Conservation (phyloP, 2,329 filamentous ascomycete species). For the Ascosphaera apis region DNA sequence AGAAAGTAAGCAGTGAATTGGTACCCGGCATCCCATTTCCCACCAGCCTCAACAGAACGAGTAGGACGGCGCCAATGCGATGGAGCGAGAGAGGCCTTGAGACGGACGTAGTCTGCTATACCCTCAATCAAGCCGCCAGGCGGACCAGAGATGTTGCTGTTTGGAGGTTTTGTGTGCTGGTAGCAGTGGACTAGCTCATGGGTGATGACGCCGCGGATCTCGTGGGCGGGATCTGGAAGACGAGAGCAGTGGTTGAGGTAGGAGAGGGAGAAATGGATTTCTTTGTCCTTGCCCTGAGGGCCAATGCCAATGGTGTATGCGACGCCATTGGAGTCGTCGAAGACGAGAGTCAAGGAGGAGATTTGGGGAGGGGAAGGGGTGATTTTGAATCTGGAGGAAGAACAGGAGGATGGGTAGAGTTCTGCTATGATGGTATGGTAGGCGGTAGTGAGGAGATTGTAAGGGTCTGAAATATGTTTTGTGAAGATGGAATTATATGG, state of each 20-base stretch:
- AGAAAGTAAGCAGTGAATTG: slow-evolving; percentile 82
- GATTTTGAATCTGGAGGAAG: slow-evolving; percentile 7
- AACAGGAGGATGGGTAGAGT: slow-evolving; percentile 35
- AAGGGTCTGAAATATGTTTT: slow-evolving; percentile 35
- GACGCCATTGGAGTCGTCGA: slow-evolving; percentile 60
- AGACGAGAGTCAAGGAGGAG: slow-evolving; percentile 62
- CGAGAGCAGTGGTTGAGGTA: slow-evolving; percentile 34
- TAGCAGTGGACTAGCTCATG: slow-evolving; percentile 94
- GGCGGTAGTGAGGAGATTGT: slow-evolving; percentile 34
- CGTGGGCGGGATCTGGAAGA: slow-evolving; percentile 18
- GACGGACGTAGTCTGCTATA: slow-evolving; percentile 75
- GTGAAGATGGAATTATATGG: slow-evolving; percentile 45
- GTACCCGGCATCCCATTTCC: slow-evolving; percentile 73
- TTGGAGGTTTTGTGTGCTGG: slow-evolving; percentile 46
- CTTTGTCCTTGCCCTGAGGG: slow-evolving; percentile 68
- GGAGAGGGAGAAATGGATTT: slow-evolving; percentile 64
- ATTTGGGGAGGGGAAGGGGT: slow-evolving; percentile 33
- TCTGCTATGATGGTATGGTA: slow-evolving; percentile 44
- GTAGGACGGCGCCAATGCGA: slow-evolving; percentile 53
- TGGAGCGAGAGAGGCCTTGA: slow-evolving; percentile 48
- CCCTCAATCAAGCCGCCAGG: slow-evolving; percentile 72
- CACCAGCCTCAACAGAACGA: slow-evolving; percentile 23
- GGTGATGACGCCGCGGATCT: slow-evolving; percentile 63
- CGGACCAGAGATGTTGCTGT: slow-evolving; percentile 10
- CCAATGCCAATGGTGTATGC: slow-evolving; percentile 70